A percentile compares a stretch with the other conserved stretches of the same genome.
Evolutionary conservation across 257 asterid genomes (phyloP).

Genomic region (Linderniella brevidens): DNA sequence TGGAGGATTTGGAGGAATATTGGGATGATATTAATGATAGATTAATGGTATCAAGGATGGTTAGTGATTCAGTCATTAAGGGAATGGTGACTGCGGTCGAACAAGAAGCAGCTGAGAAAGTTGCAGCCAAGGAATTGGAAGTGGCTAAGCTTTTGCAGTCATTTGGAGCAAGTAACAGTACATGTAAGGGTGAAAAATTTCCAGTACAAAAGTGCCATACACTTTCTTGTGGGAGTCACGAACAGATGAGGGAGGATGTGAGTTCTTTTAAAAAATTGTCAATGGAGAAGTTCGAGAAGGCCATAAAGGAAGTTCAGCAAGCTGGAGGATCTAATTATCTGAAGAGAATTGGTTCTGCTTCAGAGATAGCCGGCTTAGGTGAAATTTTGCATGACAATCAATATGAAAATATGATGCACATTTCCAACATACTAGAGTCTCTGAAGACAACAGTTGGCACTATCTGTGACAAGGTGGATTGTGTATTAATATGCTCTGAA

Average conservation of each 20-base stretch:
- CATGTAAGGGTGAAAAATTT: constrained; percentile 13
- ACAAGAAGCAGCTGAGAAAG: constrained; percentile 49
- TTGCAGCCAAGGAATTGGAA: constrained; percentile 58
- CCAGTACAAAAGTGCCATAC: constrained; percentile 5
- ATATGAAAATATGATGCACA: constrained; percentile 23
- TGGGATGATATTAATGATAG: constrained; percentile 48
- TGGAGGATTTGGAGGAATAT: constrained; percentile 57
- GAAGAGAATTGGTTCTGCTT: constrained; percentile 30
- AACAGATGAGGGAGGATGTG: constrained; percentile 30
- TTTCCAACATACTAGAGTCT: constrained; percentile 24
- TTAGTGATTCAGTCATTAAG: constrained; percentile 62
- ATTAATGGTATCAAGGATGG: constrained; percentile 59
- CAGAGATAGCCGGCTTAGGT: constrained; percentile 45
- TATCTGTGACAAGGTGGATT: constrained; percentile 24
- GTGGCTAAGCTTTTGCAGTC: constrained; percentile 20
- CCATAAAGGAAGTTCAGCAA: constrained; percentile 26
- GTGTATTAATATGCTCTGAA: constrained; percentile 21
- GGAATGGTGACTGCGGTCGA: constrained; percentile 87
- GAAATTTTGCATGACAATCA: constrained; percentile 39
- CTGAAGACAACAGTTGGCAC: constrained; percentile 28
- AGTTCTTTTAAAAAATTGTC: constrained; percentile 20
- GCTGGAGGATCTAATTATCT: constrained; percentile 21
- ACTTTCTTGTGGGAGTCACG: constrained; percentile 15
- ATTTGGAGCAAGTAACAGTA: constrained; percentile 9
- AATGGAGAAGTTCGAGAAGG: constrained; percentile 36